Percentiles rank a stretch among this genome's conserved stretches.
These are phyloP conservation scores for Macrotyloma uniflorum DNA, from an alignment of 306 rosid genomes.

Conservation along the genomic window DNA sequence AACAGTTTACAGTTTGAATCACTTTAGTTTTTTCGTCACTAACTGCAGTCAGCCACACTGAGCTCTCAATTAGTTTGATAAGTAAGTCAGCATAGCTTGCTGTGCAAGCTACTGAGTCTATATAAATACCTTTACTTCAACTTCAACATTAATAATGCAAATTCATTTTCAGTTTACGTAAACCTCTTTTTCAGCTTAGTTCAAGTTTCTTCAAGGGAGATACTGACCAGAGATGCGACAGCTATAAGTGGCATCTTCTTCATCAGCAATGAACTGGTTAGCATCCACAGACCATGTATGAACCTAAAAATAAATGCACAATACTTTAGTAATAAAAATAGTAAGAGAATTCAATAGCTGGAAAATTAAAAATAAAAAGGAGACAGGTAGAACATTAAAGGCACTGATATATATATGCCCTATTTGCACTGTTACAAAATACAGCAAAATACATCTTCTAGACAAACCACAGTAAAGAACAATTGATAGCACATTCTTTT, in stretches of 20 bases:
- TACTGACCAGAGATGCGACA: conserved; percentile 84
- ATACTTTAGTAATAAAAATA: not conserved
- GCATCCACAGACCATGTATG: conserved; percentile 83
- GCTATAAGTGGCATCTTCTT: conserved; percentile 83
- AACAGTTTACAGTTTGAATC: no score
- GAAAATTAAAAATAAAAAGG: not conserved
- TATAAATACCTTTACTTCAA: no score
- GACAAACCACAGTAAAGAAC: not conserved
- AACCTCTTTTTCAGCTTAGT: no score
- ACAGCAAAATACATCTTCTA: not conserved
- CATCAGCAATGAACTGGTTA: conserved; percentile 87
- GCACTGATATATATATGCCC: not conserved
- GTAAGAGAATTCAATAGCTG: not conserved
- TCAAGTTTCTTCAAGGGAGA: not conserved
- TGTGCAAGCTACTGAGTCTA: not conserved
- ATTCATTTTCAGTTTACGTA: no score
- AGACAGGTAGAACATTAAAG: not conserved
- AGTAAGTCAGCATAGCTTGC: no score
- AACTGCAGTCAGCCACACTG: no score
- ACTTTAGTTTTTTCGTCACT: no score
- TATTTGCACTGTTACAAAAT: not conserved
- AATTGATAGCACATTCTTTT: no score
- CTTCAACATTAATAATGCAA: no score
- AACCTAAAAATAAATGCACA: conserved; percentile 49
- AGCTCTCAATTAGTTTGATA: no score